A percentile compares a stretch with the other conserved stretches of the same genome.
Evolutionary conservation across 306 rosid species (phyloP).

Genomic region (Quercus glauca): DNA sequence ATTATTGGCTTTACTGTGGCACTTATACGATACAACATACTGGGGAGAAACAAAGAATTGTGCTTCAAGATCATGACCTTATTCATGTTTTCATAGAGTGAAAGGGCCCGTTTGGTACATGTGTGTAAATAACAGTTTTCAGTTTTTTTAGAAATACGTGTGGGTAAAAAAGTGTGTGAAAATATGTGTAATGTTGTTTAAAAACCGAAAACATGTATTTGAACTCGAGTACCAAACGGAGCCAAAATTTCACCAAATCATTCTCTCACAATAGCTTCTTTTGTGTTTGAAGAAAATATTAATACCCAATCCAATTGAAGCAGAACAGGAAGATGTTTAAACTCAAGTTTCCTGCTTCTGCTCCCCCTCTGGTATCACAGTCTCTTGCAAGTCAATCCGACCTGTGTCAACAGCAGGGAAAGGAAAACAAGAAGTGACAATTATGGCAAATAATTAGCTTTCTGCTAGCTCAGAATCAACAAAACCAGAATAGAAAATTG

Average conservation of each 20-base stretch:
- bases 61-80: conserved; percentile 19
- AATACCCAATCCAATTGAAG: conserved; percentile 26
- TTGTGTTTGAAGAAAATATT: conserved; percentile 24
- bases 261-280: not conserved
- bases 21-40: not conserved
- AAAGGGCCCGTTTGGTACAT: not conserved
- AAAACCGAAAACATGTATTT: too few species aligned
- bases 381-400: conserved; percentile 79
- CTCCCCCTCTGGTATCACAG: conserved; percentile 64
- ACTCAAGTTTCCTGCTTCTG: conserved; percentile 58
- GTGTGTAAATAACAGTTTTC: too few species aligned
- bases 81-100: conserved; percentile 9
- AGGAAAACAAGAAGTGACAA: conserved; percentile 5
- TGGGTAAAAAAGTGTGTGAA: too few species aligned
- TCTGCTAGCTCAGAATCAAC: not conserved
- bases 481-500: not conserved
- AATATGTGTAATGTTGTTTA: too few species aligned
- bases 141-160: too few species aligned
- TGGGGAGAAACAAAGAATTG: conserved; percentile 7
- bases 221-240: too few species aligned
- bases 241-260: not conserved
- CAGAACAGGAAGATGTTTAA: conserved; percentile 15
- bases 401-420: conserved; percentile 44
- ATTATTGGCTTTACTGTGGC: conserved; percentile 11
- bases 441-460: not conserved